phyloP scores from a whole-genome alignment of 768 basidiomycete species.

The Lyophyllum semitale region DNA sequence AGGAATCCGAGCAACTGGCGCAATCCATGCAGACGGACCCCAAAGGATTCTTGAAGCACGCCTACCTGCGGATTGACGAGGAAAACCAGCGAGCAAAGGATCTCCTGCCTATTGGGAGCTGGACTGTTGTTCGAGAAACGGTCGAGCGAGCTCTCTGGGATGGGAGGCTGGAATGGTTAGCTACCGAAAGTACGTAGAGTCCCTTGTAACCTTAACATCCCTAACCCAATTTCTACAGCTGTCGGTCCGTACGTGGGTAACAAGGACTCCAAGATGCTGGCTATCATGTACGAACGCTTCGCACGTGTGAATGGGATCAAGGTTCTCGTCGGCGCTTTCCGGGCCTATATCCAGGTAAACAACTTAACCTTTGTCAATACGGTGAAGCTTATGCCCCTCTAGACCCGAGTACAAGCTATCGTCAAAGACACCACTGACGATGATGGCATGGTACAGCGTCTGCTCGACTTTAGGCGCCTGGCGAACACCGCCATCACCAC shows the following conservation, averaged over 20 bases:
- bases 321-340: conserved; percentile 62
- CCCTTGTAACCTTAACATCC: not conserved
- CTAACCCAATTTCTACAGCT: conserved; percentile 34
- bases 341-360: conserved; percentile 58
- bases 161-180: conserved; percentile 39
- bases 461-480: conserved; percentile 68
- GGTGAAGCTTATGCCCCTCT: not conserved
- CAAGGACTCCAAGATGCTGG: conserved; percentile 44
- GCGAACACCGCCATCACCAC: conserved; percentile 49
- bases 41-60: conserved; percentile 53
- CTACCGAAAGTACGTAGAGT: conserved; percentile 30
- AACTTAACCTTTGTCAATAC: not conserved
- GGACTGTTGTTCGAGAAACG: conserved; percentile 49
- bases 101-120: conserved; percentile 52
- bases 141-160: conserved; percentile 56
- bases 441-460: conserved; percentile 74
- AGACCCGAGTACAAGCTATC: conserved; percentile 64
- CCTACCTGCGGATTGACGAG: conserved; percentile 47
- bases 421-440: conserved; percentile 65
- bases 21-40: conserved; percentile 43
- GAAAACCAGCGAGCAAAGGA: conserved; percentile 57
- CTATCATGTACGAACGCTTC: conserved; percentile 63
- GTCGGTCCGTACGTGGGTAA: conserved; percentile 52
- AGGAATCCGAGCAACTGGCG: conserved; percentile 45
- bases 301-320: conserved; percentile 55